Evolutionary conservation across 2,329 filamentous ascomycete species (phyloP).

Genomic region (Colletotrichum lini): DNA sequence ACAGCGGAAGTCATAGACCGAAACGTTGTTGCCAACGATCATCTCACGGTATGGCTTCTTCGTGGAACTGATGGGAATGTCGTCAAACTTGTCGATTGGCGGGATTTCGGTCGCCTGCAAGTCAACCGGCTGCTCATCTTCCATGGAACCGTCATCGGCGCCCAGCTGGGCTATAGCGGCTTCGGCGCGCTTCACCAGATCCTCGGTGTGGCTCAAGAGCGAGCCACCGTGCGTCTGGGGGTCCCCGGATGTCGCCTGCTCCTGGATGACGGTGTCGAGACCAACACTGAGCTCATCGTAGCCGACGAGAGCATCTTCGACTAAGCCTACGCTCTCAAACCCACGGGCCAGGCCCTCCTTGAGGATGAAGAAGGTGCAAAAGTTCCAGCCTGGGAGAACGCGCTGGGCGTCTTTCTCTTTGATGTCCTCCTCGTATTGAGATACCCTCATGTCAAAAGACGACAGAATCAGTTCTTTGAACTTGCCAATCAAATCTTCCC

Average conservation of each 20-base stretch:
- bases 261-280: constrained; percentile 84
- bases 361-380: constrained; percentile 98
- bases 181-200: constrained; percentile 74
- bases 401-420: constrained; percentile 93
- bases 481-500: constrained; percentile 87
- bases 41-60: constrained; percentile 91
- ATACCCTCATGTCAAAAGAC: constrained; percentile 91
- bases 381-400: constrained; percentile 95
- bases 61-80: constrained; percentile 73
- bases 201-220: constrained; percentile 80
- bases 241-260: constrained; percentile 73
- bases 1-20: constrained; percentile 93
- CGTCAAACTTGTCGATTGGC: constrained; percentile 60
- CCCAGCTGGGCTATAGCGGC: constrained; percentile 60
- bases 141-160: constrained; percentile 50
- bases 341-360: constrained; percentile 95
- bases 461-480: constrained; percentile 88
- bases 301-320: constrained; percentile 93
- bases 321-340: constrained; percentile 95
- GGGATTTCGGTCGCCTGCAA: constrained; percentile 61
- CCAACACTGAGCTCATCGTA: constrained; percentile 96
- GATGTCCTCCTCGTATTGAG: constrained; percentile 97
- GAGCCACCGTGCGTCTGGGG: constrained; percentile 79
- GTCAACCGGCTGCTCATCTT: constrained; percentile 63
- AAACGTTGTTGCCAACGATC: constrained; percentile 95